phyloP scores from a whole-genome alignment of 352 stramenopile genomes.

The Saprolegnia parasitica region DNA sequence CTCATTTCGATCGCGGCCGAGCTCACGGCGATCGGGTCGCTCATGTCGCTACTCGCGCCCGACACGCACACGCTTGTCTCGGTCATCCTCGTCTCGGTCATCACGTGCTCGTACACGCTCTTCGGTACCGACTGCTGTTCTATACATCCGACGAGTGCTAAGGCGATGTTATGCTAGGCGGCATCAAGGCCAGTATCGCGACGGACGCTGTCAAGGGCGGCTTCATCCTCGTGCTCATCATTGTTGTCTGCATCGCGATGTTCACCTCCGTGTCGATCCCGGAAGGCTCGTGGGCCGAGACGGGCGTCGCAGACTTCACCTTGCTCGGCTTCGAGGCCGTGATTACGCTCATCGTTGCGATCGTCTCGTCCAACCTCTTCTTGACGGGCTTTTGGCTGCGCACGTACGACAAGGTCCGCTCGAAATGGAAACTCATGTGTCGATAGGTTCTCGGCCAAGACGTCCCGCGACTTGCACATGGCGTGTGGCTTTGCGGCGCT shows the following conservation, averaged over 20 bases:
- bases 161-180: conserved; percentile 21
- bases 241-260: conserved; percentile 62
- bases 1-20: conserved; percentile 75
- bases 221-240: conserved; percentile 50
- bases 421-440: background rate
- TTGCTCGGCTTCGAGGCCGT: conserved; percentile 59
- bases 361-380: conserved; percentile 63
- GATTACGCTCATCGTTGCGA: conserved; percentile 62
- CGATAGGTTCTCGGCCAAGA: conserved; percentile 35
- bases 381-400: conserved; percentile 80
- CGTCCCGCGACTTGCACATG: conserved; percentile 49
- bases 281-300: conserved; percentile 42
- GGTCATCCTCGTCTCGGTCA: conserved; percentile 50
- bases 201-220: conserved; percentile 73
- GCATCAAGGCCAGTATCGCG: conserved; percentile 61
- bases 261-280: conserved; percentile 50
- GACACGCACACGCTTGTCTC: conserved; percentile 48
- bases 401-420: conserved; percentile 36
- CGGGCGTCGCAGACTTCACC: conserved; percentile 61
- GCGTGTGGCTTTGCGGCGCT: conserved; percentile 41
- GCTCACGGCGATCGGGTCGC: conserved; percentile 53
- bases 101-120: conserved; percentile 70
- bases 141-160: background rate
- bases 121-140: conserved; percentile 35
- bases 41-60: conserved; percentile 49